Base-by-base conservation (phyloP, 2,329 filamentous ascomycete genomes). In the Penicillium polonicum region DNA sequence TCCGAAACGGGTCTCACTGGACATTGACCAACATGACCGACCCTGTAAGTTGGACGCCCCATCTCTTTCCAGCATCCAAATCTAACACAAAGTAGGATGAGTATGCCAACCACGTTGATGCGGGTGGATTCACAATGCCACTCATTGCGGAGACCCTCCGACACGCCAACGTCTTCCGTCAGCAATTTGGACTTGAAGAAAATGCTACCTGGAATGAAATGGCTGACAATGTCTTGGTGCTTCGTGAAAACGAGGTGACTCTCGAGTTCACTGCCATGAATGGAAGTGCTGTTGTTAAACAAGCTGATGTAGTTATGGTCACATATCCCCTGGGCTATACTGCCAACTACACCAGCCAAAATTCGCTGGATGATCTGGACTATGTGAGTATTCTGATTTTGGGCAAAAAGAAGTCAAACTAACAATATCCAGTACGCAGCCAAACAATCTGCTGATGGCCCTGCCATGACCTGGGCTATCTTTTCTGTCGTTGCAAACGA, bases 381-480 rank as follows among this genome's bases (percentile, higher is more conserved):
- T 90, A 88, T 66, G 79, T 81, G 66, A 64, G 76, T 72, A 43
- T 1, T 39, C 17, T 19, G 9, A 57, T 36, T 7, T 7, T 1
- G 9, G 17, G 8, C 9, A 19, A 7, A 23, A 5, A n/a, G 7
- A 8, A 21, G 4, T 13, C 7, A 31, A 44, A 21, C 10, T 46
- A 39, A 48, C 41, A 48, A n/a, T 41, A n/a, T 27, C 10, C 58
- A 81, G 78, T 89, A 90, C 65, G 86, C 88, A 5, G 83, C 83
- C 44, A 87, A 85, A 54, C 87, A 90, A 71, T 88, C 86, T 1
- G 75, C 82, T 1, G 81, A 88, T 62, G 88, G 88, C 0, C 88
- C 88, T 1, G 88, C 84, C 3, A 90, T 90, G 88, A 90, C 88
- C 2, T 90, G 88, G 71, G 85, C 85, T 10, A 84, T 88, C 10